Conservation (phyloP, 2,329 filamentous ascomycete genomes). For the Dothideomycetes sp. region DNA sequence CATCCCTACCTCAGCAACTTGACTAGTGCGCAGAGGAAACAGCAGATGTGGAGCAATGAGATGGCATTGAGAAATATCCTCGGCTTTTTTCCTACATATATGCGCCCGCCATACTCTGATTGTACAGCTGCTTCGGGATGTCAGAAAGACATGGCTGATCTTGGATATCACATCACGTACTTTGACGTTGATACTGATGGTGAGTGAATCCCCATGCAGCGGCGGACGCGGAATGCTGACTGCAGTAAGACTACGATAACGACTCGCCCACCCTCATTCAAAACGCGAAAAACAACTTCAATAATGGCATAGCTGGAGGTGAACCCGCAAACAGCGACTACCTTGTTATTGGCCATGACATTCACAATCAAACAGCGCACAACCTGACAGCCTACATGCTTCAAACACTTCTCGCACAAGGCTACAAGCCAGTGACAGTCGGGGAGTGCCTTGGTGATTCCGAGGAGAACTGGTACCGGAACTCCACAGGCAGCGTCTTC, state of each 20-base stretch:
- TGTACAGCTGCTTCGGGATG: slow-evolving; percentile 30
- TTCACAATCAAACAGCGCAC: slow-evolving; percentile 33
- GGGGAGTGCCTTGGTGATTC: slow-evolving; percentile 38
- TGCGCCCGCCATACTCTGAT: slow-evolving; percentile 38
- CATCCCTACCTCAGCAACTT: slow-evolving; percentile 39
- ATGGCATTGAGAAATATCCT: slow-evolving; percentile 45
- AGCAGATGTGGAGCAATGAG: slow-evolving; percentile 43
- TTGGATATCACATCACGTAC: slow-evolving; percentile 51
- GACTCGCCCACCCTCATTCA: slow-evolving; percentile 36
- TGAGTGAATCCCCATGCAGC: slow-evolving; percentile 1
- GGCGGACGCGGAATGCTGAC: too few relatives aligned
- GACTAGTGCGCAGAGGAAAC: slow-evolving; percentile 30
- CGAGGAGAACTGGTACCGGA: slow-evolving; percentile 37
- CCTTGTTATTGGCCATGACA: slow-evolving; percentile 44
- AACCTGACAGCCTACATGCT: slow-evolving; percentile 35
- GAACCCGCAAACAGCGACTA: slow-evolving; percentile 23
- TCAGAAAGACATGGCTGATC: slow-evolving; percentile 26
- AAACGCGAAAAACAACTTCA: slow-evolving; percentile 44
- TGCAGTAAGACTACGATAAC: slow-evolving; percentile 50
- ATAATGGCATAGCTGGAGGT: slow-evolving; percentile 28
- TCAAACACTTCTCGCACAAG: slow-evolving; percentile 24
- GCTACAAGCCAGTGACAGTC: slow-evolving; percentile 34
- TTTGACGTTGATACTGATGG: slow-evolving; percentile 47
- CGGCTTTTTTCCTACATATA: slow-evolving; percentile 46
- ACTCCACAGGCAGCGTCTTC: slow-evolving; percentile 14